Evolutionary conservation across 2,329 filamentous ascomycete species (phyloP), one percentile per base, ranked within the genome.

Genomic region (Botrytis elliptica): DNA sequence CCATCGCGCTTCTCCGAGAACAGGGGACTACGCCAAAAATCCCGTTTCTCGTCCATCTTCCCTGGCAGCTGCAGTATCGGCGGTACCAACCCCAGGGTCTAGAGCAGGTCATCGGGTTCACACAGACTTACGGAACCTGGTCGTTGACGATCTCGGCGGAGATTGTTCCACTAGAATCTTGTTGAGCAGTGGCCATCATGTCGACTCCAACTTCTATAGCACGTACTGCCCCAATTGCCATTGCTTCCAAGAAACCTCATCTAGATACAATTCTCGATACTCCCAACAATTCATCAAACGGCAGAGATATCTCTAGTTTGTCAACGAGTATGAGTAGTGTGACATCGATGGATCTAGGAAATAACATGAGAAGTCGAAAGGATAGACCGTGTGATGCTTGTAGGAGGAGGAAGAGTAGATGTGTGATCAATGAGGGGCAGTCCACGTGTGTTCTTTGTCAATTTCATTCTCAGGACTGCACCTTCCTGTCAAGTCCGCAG

Each of bases 391-490:
- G 92, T 83, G 91, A 94, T 84, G 89, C 91, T 74, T 96, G 93
- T 82, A 87, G 91, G 76, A 87, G 88, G 82, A 89, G 92, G 77
- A 92, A 93, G 82, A 89, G 89, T 79, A 91, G 91, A 83, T 96
- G 93, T 84, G 90, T 94, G 76, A 88, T 93, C 77, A 91, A 94
- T 80, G 92, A 95, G 81, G 91, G 91, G 77, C 89, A 92, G 78
- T 86, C 86, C 57, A 85, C 87, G 77, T 96, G 93, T 83, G 88
- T 93, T 76, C 86, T 93, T 76, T 97, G 93, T 83, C 91, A 93
- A 81, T 90, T 91, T 81, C 91, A 91, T 83, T 91, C 91, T 79
- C 89, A 93, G 80, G 91, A 93, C 78, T 96, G 93, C 83, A 95
- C 93, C 62, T 90, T 95, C 81, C 86, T 91, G 69, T 90, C 91